phyloP scores from a whole-genome alignment of 345 rosid species.

The Rhizophora mangle region DNA sequence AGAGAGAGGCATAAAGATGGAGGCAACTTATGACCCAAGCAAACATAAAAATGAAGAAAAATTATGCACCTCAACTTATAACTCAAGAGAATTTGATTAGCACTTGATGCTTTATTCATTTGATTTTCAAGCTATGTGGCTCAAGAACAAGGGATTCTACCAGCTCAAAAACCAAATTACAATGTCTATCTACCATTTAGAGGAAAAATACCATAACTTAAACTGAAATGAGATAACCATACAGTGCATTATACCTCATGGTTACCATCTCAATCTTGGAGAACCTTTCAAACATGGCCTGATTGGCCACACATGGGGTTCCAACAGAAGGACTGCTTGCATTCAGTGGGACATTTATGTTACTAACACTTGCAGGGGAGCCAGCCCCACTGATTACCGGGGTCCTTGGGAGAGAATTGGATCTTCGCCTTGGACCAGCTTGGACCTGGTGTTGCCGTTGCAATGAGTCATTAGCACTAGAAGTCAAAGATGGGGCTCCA shows the following conservation, averaged over 20 bases:
- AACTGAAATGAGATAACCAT: conserved; percentile 1
- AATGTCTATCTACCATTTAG: no score
- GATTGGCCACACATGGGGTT: conserved; percentile 65
- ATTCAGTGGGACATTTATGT: conserved; percentile 53
- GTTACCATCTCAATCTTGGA: conserved; percentile 72
- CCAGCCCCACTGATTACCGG: conserved; percentile 76
- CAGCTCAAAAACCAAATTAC: no score
- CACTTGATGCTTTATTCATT: no score
- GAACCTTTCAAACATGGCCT: conserved; percentile 66
- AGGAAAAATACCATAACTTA: not conserved
- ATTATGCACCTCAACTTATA: no score
- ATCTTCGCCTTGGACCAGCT: conserved; percentile 57
- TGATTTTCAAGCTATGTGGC: no score
- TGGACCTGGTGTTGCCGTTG: conserved; percentile 72
- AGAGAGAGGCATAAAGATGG: not conserved
- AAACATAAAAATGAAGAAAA: no score
- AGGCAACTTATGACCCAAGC: not conserved
- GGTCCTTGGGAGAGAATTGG: conserved; percentile 72
- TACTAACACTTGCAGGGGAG: conserved; percentile 93
- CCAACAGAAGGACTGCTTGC: conserved; percentile 83
- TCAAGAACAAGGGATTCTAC: no score
- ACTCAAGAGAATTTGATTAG: no score
- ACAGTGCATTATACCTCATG: conserved; percentile 47
- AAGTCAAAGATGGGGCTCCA: conserved; percentile 62
- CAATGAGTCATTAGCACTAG: conserved; percentile 75